Evolutionary conservation across 768 basidiomycete species (phyloP), one percentile per base, ranked within the genome.

Genomic region (Cystobasidium ongulense): DNA sequence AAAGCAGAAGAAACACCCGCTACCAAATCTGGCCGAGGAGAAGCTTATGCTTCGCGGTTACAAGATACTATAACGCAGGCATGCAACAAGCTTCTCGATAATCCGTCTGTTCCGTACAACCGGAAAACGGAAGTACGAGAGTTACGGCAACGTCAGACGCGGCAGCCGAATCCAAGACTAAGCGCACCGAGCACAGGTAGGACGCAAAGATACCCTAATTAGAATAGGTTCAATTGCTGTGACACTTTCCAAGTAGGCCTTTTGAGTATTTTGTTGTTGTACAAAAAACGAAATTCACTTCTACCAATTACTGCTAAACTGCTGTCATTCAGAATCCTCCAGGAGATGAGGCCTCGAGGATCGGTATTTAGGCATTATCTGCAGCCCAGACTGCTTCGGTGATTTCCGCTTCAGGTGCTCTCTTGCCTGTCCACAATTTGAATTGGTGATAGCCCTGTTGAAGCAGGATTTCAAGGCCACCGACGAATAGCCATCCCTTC

Each of bases 381-480:
- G 63, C 76, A 13, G 46, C 53, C 74, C 77, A 31, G 29, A 79
- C 78, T 1, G 64, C 62, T 36, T 54, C 29, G 2, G 72, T 64
- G 38, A 79, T 78, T 23, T 63, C 29, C n/a, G 65, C 61, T 63
- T 74, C 75, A 10, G 78, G 78, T 33, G 78, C 71, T 13, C 65
- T 35, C 1, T 76, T 65, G 25, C 76, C 75, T 1, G 79, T 79
- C 79, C 79, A 79, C 36, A 72, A 1, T 29, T 36, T 35, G 80
- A 91, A 92, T 80, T 94, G 92, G 54, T 85, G 86, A 80, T 87
- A 92, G 0, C 90, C 93, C 80, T 96, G 93, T 83, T 92, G 89
- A 31, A 96, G 83, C 61, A 97, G 82, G 63, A 94, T 88, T 77
- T 92, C 89, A 11, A 95, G 82, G 0, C 94, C 93, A 63, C 84